Evolutionary conservation across 2,329 filamentous ascomycete species (phyloP).

Genomic region (Fusarium redolens): DNA sequence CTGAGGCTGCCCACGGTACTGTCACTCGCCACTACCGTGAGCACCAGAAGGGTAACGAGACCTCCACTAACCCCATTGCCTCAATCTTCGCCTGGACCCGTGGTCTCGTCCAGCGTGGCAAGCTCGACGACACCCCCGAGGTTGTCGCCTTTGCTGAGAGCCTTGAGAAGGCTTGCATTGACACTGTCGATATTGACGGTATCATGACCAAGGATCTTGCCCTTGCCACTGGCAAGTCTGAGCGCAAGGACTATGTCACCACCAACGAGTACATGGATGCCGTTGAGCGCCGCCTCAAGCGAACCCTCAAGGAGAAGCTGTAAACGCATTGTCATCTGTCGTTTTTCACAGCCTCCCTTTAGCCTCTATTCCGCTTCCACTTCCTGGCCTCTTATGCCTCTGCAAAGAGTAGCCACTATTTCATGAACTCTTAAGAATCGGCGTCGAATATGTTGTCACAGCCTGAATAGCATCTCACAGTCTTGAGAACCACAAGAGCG

Average conservation of each 20-base stretch:
- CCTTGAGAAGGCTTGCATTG: constrained; percentile 92
- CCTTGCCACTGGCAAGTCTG: constrained; percentile 91
- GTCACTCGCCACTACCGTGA: constrained; percentile 99
- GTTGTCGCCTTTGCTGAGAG: constrained; percentile 90
- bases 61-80: constrained; percentile 97
- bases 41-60: constrained; percentile 97
- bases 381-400: constrained; percentile 23
- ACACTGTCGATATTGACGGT: constrained; percentile 91
- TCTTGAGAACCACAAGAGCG: constrained; percentile 10
- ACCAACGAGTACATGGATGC: constrained; percentile 92
- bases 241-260: constrained; percentile 86
- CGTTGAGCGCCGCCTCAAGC: constrained; percentile 90
- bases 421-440: constrained; percentile 22
- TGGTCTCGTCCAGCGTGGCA: constrained; percentile 90
- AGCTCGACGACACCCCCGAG: constrained; percentile 92
- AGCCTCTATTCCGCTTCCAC: constrained; percentile 20
- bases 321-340: constrained; percentile 52
- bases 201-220: constrained; percentile 99
- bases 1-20: constrained; percentile 97
- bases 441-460: constrained; percentile 27
- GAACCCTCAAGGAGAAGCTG: constrained; percentile 80
- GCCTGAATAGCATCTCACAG: constrained; percentile 24
- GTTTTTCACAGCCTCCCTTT: constrained; percentile 1
- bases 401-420: constrained; percentile 24
- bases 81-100: constrained; percentile 99